These are phyloP conservation scores for Poa annua DNA, from an alignment of 176 grass and related monocot species.

Conservation along the genomic window DNA sequence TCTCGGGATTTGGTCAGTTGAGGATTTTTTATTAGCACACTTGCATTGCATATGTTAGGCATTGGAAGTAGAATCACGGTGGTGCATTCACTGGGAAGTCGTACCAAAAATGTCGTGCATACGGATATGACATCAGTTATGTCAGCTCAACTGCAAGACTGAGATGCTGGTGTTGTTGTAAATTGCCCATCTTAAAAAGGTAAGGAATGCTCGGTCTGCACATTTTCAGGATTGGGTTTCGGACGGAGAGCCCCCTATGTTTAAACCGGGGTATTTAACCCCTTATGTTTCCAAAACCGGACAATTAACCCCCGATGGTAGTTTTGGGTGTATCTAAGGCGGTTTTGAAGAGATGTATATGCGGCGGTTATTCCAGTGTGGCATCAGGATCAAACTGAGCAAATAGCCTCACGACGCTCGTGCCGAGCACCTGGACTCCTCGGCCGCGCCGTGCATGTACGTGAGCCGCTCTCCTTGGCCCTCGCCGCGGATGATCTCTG, in stretches of 20 bases:
- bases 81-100: neutral
- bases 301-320: too few species aligned
- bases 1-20: too few species aligned
- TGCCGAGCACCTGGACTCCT: too few species aligned
- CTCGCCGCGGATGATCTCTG: slow-evolving; percentile 81
- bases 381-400: too few species aligned
- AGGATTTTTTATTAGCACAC: neutral
- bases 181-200: slow-evolving; percentile 53
- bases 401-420: too few species aligned
- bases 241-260: too few species aligned
- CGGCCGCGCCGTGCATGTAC: too few species aligned
- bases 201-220: slow-evolving; percentile 51
- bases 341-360: too few species aligned
- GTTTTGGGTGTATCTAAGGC: too few species aligned
- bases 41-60: neutral
- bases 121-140: neutral
- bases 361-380: too few species aligned
- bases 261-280: too few species aligned
- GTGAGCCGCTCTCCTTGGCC: slow-evolving; percentile 39
- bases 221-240: neutral
- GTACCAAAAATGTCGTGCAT: neutral
- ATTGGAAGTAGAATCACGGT: neutral
- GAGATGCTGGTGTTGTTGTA: slow-evolving; percentile 46
- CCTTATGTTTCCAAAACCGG: too few species aligned
- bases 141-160: slow-evolving; percentile 45